phyloP scores from a whole-genome alignment of 805 yeast genomes.

The Spathaspora sp. region DNA sequence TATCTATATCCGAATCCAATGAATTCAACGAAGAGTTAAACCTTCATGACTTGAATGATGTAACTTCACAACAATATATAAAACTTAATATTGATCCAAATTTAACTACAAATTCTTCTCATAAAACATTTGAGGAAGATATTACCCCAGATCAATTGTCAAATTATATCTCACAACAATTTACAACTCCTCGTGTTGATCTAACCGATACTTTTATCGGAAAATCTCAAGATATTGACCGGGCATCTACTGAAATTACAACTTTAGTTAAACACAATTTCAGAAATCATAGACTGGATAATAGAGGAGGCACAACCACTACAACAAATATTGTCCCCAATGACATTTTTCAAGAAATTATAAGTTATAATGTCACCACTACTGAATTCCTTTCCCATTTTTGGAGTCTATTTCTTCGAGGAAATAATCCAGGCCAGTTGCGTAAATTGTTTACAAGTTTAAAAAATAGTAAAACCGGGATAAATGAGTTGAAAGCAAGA shows the following conservation, averaged over 20 bases:
- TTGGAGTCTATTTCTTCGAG: conserved; percentile 36
- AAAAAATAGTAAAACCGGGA: conserved; percentile 29
- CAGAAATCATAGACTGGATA: conserved; percentile 22
- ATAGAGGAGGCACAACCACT: conserved; percentile 5
- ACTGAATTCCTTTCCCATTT: conserved; percentile 42
- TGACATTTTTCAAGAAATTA: conserved; percentile 27
- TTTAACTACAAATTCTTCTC: conserved; percentile 15
- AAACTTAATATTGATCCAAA: conserved; percentile 27
- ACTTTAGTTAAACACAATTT: conserved; percentile 32
- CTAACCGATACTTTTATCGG: conserved; percentile 23
- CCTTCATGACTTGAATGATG: conserved; percentile 35
- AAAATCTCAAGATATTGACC: conserved; percentile 26
- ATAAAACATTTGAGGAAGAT: conserved; percentile 7
- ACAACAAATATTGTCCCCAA: conserved; percentile 19
- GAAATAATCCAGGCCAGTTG: conserved; percentile 34
- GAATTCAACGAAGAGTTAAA: conserved; percentile 29
- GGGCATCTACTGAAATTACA: conserved; percentile 27
- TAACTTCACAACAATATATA: conserved; percentile 26
- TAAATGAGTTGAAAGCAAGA: conserved; percentile 24
- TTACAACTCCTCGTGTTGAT: conserved; percentile 13
- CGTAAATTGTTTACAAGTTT: conserved; percentile 35
- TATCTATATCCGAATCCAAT: conserved; percentile 12
- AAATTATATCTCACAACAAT: conserved; percentile 13
- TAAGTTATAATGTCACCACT: conserved; percentile 35
- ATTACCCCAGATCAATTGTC: conserved; percentile 10